Base-by-base conservation (phyloP, 345 rosid species). In the Populus euphratica region DNA sequence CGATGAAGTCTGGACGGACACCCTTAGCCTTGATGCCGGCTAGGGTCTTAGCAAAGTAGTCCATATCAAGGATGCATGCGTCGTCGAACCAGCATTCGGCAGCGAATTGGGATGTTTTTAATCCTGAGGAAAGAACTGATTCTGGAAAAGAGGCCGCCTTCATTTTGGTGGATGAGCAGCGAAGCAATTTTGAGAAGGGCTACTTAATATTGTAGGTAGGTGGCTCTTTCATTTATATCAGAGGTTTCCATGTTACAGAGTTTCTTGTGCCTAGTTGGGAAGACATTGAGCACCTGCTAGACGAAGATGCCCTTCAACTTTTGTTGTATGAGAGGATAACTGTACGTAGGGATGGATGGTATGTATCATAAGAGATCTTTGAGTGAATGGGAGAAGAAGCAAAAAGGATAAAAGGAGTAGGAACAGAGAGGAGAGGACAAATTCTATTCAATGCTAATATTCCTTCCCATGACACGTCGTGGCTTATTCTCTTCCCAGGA, bases 11-110 rank as follows among this genome's bases (percentile, higher is more conserved):
- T 0, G 96, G 93, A 4, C 91, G 91, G 64, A 89, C 97, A 1
- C 96, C 97, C 67, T 91, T 93, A 64, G 93, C 89, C 82, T 90
- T 95, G 73, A 93, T 89, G 49, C 89, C 88, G 1, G 89, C 76
- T 13, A 95, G 82, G 80, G 96, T 91, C 81, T 88, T 88, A 35
- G 93, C 92, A 79, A 95, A 95, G 78, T 87, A 87, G 73, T 95
- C 94, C 80, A 93, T 90, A 81, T 91, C 95, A 20, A 90, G 86
- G 73, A 94, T 86, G 87, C 92, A 89, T 2, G 89, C 88, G 10
- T 94, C 96, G 76, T 93, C 91, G 39, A 91, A 88, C 90, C 88
- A 90, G 75, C 83, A 74, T 4, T 83, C 86, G 8, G 83, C 74
- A 20, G 77, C 43, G 39, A 78, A 68, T 47, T 79, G 87, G n/a